A percentile compares a stretch with the other conserved stretches of the same genome.
phyloP scores from a whole-genome alignment of 495 filamentous ascomycete genomes.

The Penicillium angulare region DNA sequence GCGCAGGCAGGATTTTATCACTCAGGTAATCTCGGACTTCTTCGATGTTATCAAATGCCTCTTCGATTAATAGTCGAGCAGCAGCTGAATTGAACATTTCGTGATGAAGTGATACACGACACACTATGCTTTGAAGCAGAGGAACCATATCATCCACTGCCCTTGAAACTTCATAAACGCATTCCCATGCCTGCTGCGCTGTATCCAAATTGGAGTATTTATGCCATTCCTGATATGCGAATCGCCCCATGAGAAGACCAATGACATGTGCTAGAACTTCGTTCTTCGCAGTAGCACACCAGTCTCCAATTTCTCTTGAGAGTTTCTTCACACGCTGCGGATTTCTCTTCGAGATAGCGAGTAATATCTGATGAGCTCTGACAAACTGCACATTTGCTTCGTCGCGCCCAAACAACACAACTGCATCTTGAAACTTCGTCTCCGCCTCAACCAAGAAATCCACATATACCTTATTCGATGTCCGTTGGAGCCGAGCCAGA shows the following conservation, averaged over 20 bases:
- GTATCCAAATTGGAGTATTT: slow-evolving; percentile 17
- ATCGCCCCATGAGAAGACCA: slow-evolving; percentile 10
- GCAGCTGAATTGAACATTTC: slow-evolving; percentile 17
- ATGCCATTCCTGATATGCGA: slow-evolving; percentile 17
- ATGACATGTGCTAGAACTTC: slow-evolving; percentile 16
- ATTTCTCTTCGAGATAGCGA: slow-evolving; percentile 16
- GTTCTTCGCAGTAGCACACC: slow-evolving; percentile 18
- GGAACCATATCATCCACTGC: slow-evolving; percentile 13
- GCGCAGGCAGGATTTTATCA: not conserved
- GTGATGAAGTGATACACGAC: slow-evolving; percentile 13
- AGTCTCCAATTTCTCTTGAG: slow-evolving; percentile 20
- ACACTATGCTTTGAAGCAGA: slow-evolving; percentile 15
- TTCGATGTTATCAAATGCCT: slow-evolving; percentile 15
- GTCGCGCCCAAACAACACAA: slow-evolving; percentile 19
- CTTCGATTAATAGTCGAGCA: slow-evolving; percentile 4
- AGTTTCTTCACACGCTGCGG: slow-evolving; percentile 4
- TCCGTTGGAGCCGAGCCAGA: slow-evolving; percentile 5
- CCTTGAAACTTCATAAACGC: slow-evolving; percentile 13
- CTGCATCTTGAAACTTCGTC: slow-evolving; percentile 11
- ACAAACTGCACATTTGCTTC: slow-evolving; percentile 20
- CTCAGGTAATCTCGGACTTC: slow-evolving; percentile 3
- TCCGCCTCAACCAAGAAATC: slow-evolving; percentile 9
- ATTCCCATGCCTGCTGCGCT: slow-evolving; percentile 13
- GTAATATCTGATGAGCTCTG: slow-evolving; percentile 19
- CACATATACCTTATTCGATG: not conserved